phyloP scores from a whole-genome alignment of 257 asterid genomes.

The Jacaranda copaia region DNA sequence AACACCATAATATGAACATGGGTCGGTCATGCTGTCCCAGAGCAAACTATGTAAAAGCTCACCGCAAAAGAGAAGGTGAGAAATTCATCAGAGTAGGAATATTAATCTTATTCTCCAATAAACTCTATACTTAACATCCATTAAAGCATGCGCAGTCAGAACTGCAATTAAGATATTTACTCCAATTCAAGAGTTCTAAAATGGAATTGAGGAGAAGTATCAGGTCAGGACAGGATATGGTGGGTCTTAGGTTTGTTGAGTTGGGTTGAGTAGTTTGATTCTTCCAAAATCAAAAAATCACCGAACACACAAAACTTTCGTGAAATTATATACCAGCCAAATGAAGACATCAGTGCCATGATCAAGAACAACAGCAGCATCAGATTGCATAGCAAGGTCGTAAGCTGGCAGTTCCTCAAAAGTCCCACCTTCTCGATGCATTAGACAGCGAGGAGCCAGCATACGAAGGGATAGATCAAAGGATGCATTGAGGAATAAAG shows the following conservation, averaged over 20 bases:
- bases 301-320: slow-evolving; percentile 7
- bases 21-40: no score
- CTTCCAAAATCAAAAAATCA: neutral
- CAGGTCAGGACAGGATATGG: slow-evolving; percentile 5
- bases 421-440: slow-evolving; percentile 98
- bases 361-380: slow-evolving; percentile 97
- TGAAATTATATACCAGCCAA: slow-evolving; percentile 78
- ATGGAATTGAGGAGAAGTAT: neutral
- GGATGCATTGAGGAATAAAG: slow-evolving; percentile 85
- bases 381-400: slow-evolving; percentile 99
- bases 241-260: slow-evolving; percentile 19
- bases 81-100: slow-evolving; percentile 16
- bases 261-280: slow-evolving; percentile 7
- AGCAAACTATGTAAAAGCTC: no score
- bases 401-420: slow-evolving; percentile 96
- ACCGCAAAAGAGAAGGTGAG: neutral
- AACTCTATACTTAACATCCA: slow-evolving; percentile 2
- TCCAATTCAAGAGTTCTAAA: neutral
- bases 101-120: neutral
- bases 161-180: slow-evolving; percentile 1
- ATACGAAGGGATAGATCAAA: slow-evolving; percentile 93
- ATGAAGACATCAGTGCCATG: slow-evolving; percentile 98
- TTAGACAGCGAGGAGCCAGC: slow-evolving; percentile 97
- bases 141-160: neutral
- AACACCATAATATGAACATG: no score